These are phyloP conservation scores for Chlorella ohadii DNA, from an alignment of 139 green algal genomes.

Conservation along the genomic window DNA sequence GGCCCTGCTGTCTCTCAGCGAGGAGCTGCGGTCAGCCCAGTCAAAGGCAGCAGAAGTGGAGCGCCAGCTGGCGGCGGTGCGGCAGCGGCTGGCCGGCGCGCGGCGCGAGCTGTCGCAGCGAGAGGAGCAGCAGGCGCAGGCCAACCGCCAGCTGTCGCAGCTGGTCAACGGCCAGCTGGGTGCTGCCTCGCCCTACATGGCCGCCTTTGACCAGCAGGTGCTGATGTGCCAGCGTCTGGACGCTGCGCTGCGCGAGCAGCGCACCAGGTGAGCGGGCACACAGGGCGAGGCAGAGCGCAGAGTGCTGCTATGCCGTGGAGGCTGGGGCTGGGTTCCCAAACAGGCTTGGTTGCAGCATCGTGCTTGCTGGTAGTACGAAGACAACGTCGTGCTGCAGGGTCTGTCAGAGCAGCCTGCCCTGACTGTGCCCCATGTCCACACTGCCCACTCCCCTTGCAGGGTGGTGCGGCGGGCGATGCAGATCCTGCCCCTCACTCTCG, in stretches of 20 bases:
- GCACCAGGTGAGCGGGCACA: conserved; percentile 11
- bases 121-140: not conserved
- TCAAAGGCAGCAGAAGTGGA: not conserved
- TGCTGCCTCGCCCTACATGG: no score
- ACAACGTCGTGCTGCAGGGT: no score
- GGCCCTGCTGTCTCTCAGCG: conserved; percentile 1
- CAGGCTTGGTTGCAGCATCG: not conserved
- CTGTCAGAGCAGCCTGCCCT: no score
- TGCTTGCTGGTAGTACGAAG: not conserved
- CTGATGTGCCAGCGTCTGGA: not conserved
- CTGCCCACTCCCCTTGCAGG: not conserved
- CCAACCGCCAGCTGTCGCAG: not conserved
- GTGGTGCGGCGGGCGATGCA: conserved; percentile 51
- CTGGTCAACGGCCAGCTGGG: no score
- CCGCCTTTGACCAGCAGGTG: not conserved
- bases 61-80: conserved; percentile 1
- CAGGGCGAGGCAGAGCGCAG: no score
- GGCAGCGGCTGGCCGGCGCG: not conserved
- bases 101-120: not conserved
- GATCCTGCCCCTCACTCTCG: conserved; percentile 52
- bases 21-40: not conserved
- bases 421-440: no score
- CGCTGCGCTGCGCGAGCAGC: conserved; percentile 53
- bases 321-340: not conserved
- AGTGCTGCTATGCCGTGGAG: not conserved